Evolutionary conservation across 208 protist species (phyloP).

Genomic region (Jaenimonas drosophilae): DNA sequence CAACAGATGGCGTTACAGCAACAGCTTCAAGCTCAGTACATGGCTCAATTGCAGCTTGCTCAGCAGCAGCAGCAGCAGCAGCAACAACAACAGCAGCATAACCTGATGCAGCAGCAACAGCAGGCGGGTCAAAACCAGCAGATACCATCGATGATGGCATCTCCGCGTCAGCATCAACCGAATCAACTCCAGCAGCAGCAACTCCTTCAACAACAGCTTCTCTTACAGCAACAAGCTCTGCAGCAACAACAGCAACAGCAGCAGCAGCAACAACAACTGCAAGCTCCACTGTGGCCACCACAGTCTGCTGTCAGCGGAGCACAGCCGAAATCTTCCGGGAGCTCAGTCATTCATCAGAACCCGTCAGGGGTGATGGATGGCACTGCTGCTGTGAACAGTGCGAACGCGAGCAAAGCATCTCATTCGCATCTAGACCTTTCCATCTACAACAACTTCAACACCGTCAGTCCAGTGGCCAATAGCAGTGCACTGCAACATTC

Average conservation of each 20-base stretch:
- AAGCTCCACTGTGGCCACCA: too few species aligned
- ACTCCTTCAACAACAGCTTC: slow-evolving; percentile 2
- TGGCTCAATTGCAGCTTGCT: slow-evolving; percentile 1
- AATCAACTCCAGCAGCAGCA: slow-evolving; percentile 3
- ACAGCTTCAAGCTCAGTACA: not conserved
- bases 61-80: slow-evolving; percentile 12
- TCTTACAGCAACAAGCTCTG: slow-evolving; percentile 9
- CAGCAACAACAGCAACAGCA: slow-evolving; percentile 10
- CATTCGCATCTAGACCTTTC: not conserved
- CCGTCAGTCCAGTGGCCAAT: too few species aligned
- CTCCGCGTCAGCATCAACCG: slow-evolving; percentile 2
- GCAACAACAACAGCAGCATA: slow-evolving; percentile 1
- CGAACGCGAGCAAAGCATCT: too few species aligned
- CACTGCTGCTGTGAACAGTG: too few species aligned
- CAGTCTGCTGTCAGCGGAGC: too few species aligned
- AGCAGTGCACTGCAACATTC: too few species aligned
- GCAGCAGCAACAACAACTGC: slow-evolving; percentile 7
- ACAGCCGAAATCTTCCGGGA: not conserved
- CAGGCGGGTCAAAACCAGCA: slow-evolving; percentile 13
- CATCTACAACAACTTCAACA: not conserved
- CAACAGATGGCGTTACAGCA: slow-evolving; percentile 3
- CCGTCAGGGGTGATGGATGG: too few species aligned
- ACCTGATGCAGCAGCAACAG: slow-evolving; percentile 8
- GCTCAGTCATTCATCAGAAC: too few species aligned
- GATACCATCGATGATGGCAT: slow-evolving; percentile 7